These are phyloP conservation scores for Schizophyllum amplum DNA, from an alignment of 1,284 basidiomycete species.

Conservation along the genomic window DNA sequence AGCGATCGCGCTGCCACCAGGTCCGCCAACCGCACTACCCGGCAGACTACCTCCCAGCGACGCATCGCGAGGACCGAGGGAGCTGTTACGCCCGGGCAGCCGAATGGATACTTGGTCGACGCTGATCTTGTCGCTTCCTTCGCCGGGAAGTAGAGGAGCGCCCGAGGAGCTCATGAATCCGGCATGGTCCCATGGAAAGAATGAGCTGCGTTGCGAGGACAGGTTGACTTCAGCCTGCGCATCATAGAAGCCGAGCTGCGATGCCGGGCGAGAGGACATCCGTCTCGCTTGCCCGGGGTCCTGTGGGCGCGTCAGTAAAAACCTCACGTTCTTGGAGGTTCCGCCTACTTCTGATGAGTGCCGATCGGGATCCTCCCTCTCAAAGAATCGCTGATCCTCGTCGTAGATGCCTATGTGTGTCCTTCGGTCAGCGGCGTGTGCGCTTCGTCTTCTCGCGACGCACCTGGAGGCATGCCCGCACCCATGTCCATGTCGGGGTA, in stretches of 20 bases:
- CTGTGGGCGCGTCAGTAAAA: conserved; percentile 27
- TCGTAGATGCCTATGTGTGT: no score
- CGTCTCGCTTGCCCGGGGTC: conserved; percentile 72
- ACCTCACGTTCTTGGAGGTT: not conserved
- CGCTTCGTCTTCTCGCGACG: no score
- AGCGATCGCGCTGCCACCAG: conserved; percentile 39
- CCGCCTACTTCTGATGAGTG: conserved; percentile 62
- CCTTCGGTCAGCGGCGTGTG: no score
- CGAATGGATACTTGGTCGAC: conserved; percentile 44
- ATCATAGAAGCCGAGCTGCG: conserved; percentile 28
- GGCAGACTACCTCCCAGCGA: conserved; percentile 37
- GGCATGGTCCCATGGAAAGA: conserved; percentile 80
- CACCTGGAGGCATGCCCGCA: not conserved
- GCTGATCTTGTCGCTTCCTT: conserved; percentile 36
- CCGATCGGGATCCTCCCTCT: conserved; percentile 24
- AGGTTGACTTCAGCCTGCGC: conserved; percentile 14
- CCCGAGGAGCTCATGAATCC: conserved; percentile 50
- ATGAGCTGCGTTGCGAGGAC: conserved; percentile 48
- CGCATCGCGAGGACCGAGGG: conserved; percentile 41
- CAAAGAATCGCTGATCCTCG: not conserved
- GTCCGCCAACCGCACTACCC: conserved; percentile 30
- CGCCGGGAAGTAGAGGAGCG: conserved; percentile 27
- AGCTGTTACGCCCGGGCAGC: conserved; percentile 41
- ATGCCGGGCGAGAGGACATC: conserved; percentile 38
- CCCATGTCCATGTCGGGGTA: conserved; percentile 20